Evolutionary conservation across 2,329 filamentous ascomycete genomes (phyloP), one percentile per base, ranked within the genome.

Genomic region (Coniella lustricola): DNA sequence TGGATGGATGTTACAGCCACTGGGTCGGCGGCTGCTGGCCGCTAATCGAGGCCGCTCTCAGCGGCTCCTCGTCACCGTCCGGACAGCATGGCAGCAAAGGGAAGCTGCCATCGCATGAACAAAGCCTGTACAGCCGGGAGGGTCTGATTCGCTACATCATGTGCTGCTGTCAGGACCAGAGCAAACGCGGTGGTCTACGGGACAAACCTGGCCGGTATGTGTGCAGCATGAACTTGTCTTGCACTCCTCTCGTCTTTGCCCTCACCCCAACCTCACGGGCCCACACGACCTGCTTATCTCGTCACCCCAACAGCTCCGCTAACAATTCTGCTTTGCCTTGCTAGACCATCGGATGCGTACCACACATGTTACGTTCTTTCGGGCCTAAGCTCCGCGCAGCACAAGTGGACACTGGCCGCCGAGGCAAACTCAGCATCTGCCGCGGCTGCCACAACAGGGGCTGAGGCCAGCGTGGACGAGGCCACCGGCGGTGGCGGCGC

Each of bases 11-110:
- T 70, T 98, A 98, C 71, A 95, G 88, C 64, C 91, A 96, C 67
- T 98, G 93, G 93, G 85, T 95, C 31, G 93, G 93, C 47, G 87
- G 86, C 47, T 97, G 90, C 70, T 98, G 90, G 88, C 85, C 91
- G 39, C 69, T 98, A 55, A 74, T 97, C 57, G 86, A 96, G 70
- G 87, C 88, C 49, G 84, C 84, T 47, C 69, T 93, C 50, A 76
- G 45, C 39, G 44, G 41, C 18, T 36, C 41, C 17, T 51, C 56
- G 25, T 53, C 53, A 18, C 53, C 55, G 55, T 58, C 21, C 58
- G 63, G 39, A 41, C 57, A 46, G 44, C 34, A 39, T 38, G 49
- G 17, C 38, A 38, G 36, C 38, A 49, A n/a, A 57, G 46, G 55
- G 54, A 55, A 59, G 49, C 60, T 62, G 39, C 57, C 62, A 46